Conservation (phyloP, 176 grass and related monocot genomes). For the Oryza glaberrima region DNA sequence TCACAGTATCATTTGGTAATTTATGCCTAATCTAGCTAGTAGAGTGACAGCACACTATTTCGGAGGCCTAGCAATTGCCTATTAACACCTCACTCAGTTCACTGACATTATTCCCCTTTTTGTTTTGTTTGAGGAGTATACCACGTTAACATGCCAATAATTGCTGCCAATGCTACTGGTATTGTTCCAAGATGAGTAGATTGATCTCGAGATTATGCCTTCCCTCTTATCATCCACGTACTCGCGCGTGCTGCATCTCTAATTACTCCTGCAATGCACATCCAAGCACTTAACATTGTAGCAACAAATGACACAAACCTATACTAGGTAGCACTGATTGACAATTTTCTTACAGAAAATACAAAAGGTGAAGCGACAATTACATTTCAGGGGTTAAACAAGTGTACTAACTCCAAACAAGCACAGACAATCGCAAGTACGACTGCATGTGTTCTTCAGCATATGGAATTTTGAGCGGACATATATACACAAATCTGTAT, state of each 20-base stretch:
- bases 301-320: background rate
- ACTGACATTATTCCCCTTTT: background rate
- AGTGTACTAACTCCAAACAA: background rate
- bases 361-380: slow-evolving; percentile 26
- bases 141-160: background rate
- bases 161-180: background rate
- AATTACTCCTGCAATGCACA: slow-evolving; percentile 53
- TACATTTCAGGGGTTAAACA: background rate
- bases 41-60: background rate
- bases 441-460: background rate
- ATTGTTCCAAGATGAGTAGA: background rate
- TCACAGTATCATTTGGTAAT: background rate
- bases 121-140: background rate
- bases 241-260: slow-evolving; percentile 54
- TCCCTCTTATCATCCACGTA: slow-evolving; percentile 63
- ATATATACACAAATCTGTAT: background rate
- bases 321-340: background rate
- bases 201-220: slow-evolving; percentile 48
- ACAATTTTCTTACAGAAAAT: background rate
- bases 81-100: background rate
- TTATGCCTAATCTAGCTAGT: background rate
- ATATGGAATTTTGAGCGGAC: background rate
- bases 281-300: background rate
- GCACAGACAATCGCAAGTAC: background rate
- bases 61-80: background rate